A percentile compares a stretch with the other conserved stretches of the same genome.
Evolutionary conservation across 495 filamentous ascomycete species (phyloP).

Genomic region (Aspergillus hancockii): DNA sequence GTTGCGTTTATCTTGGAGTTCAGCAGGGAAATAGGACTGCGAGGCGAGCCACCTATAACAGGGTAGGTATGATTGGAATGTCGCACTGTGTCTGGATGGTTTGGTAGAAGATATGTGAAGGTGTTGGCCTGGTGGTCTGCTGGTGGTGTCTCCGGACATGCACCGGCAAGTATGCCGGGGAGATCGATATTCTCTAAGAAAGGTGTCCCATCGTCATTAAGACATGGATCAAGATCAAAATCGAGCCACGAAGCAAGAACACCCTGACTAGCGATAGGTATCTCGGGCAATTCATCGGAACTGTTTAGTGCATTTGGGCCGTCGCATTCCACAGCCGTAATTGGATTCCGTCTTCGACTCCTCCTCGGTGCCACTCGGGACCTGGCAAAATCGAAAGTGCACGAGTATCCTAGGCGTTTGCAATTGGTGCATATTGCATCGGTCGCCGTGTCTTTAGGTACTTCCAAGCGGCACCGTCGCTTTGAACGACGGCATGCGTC

Average conservation of each 20-base stretch:
- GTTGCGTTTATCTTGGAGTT: conserved; percentile 25
- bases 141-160: not conserved
- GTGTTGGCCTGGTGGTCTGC: not conserved
- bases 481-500: conserved; percentile 31
- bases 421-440: conserved; percentile 20
- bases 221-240: not conserved
- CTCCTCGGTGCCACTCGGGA: not conserved
- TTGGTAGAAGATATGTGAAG: not conserved
- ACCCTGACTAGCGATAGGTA: not conserved
- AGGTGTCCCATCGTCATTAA: not conserved
- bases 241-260: not conserved
- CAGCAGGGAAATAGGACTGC: conserved; percentile 26
- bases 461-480: conserved; percentile 24
- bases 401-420: conserved; percentile 21
- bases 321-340: not conserved
- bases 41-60: conserved; percentile 8
- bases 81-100: not conserved
- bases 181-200: not conserved
- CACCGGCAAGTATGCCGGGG: not conserved
- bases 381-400: conserved; percentile 28
- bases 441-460: not conserved
- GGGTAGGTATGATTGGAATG: not conserved
- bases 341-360: not conserved
- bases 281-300: not conserved
- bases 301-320: not conserved